Conservation (phyloP, 768 basidiomycete genomes). For the Pleurotus salmoneostramineus region DNA sequence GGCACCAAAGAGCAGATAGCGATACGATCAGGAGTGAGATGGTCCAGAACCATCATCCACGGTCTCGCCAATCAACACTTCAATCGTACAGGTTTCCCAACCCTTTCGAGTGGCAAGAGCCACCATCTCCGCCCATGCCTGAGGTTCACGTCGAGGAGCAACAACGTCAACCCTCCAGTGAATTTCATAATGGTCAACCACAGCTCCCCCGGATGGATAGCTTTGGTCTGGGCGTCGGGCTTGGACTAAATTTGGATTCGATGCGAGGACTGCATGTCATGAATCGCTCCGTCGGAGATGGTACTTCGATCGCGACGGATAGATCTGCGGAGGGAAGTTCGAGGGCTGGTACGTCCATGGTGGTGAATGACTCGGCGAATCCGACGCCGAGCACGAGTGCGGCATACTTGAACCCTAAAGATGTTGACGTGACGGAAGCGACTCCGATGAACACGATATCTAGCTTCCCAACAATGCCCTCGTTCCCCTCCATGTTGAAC, state of each 20-base stretch:
- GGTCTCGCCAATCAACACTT: not conserved
- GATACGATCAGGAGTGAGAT: not conserved
- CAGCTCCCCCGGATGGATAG: not conserved
- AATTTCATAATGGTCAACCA: not conserved
- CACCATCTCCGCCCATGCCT: not conserved
- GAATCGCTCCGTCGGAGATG: not conserved
- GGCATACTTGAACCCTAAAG: not conserved
- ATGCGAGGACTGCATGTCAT: not conserved
- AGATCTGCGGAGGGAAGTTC: not conserved
- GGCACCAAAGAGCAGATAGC: not conserved
- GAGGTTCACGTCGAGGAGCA: no score
- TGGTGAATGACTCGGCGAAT: not conserved
- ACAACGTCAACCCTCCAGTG: no score
- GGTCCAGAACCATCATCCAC: not conserved
- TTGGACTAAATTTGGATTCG: not conserved
- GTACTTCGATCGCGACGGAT: not conserved
- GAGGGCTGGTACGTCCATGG: not conserved
- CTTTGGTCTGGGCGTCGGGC: not conserved
- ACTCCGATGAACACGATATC: not conserved
- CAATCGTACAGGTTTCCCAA: not conserved
- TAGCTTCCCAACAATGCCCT: not conserved
- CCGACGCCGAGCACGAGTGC: not conserved
- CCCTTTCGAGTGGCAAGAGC: not conserved
- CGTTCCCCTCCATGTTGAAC: not conserved
- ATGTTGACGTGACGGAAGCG: not conserved